Evolutionary conservation across 805 yeast species (phyloP), one percentile per base, ranked within the genome.

Genomic region (Scheffersomyces ergatensis): DNA sequence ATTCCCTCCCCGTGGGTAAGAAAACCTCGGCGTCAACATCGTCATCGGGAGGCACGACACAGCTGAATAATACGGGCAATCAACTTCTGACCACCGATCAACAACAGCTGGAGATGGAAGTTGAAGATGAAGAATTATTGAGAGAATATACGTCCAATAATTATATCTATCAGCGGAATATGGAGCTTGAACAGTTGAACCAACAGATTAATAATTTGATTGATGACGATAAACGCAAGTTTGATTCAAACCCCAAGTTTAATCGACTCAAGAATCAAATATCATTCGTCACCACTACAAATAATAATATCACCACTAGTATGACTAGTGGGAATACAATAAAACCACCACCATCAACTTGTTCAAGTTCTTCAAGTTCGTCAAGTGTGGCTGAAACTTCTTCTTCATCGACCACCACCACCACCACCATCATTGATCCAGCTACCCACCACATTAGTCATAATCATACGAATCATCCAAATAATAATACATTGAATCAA

Each of bases 1-100:
- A 51, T 42, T 67, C 71, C 7, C 39, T 55, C 9, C 62, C 63
- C 2, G 40, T 38, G 2, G 33, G 42, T 30, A 29, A 29, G 5
- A 6, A 12, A 8, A 26, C 9, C 5, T 9, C 9, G 5, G n/a
- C 32, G 4, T 7, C 7, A n/a, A n/a, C 18, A 5, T 5, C 32
- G 5, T 14, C 32, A 14, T n/a, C 32, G 3, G n/a, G n/a, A 7
- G 5, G 5, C 5, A 14, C 8, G 8, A 5, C n/a, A 9, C 8
- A 25, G 5, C 8, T 5, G 8, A 21, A 16, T 18, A 36, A 35
- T 2, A 24, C 16, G 20, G 8, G 13, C 9, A 26, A 26, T 26
- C 21, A 27, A 15, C 24, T 14, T 6, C 25, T 11, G 4, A 13
- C 5, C 18, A 14, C 14, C 11, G 32, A 24, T 6, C 14, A 7